Evolutionary conservation across 169 alveolate species (phyloP), one percentile per base, ranked within the genome.

Genomic region (Nephromyces sp.): DNA sequence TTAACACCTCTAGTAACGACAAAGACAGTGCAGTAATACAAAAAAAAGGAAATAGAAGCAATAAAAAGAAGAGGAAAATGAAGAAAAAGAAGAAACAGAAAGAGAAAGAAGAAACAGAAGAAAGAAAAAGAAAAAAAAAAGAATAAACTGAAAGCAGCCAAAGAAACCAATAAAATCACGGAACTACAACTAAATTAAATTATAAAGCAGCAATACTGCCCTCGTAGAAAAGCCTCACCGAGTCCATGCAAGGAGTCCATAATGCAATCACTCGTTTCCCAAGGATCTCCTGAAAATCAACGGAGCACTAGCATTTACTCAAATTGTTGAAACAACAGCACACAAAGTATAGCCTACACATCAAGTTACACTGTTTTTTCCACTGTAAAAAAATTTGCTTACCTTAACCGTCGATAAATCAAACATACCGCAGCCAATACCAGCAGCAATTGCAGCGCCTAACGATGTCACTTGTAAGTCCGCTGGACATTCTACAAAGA

Each of bases 361-460:
- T 15, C 15, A 43, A 43, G n/a, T n/a, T 15, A n/a, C 57, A 43
- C 57, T n/a, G 25, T 43, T 43, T 43, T 43, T 43, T 43, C 57
- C n/a, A 15, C 25, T 43, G 25, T 43, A 43, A 15, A 43, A 43
- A 43, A 15, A 15, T n/a, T 43, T 15, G n/a, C 57, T n/a, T 43
- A 15, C n/a, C 15, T n/a, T 15, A 15, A n/a, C 57, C n/a, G 15
- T 15, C 15, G 57, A 43, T 43, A n/a, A 43, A n/a, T 15, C 57
- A 15, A 43, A 43, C 15, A 43, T 43, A 15, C n/a, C 15, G n/a
- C 57, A 43, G n/a, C 57, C n/a, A 15, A 43, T 15, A 2, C 97
- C 97, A 29, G 96, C 97, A 30, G 89, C 78, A 27, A 88, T 82
- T 22, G 95, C 96, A 3, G 95, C 95, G 15, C 97, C 96, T 27